Evolutionary conservation across 2,329 filamentous ascomycete species (phyloP).

Genomic region (Beauveria rudraprayagi): DNA sequence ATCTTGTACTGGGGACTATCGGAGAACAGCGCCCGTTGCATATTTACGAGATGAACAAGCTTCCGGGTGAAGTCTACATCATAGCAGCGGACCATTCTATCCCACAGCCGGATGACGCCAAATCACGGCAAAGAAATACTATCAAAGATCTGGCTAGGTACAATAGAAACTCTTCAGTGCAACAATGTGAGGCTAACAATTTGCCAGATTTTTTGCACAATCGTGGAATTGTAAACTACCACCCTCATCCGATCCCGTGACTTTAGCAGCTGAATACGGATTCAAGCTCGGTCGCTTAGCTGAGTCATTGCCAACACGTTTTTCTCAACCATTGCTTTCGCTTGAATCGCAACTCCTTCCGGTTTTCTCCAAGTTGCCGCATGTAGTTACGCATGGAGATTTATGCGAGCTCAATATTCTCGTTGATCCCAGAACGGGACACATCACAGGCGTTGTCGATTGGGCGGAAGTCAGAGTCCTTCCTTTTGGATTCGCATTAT

Average conservation of each 20-base stretch:
- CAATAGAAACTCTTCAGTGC: neutral
- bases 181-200: neutral
- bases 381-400: constrained; percentile 20
- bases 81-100: constrained; percentile 5
- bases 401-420: constrained; percentile 23
- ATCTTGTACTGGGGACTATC: constrained; percentile 12
- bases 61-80: constrained; percentile 13
- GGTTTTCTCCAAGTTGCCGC: constrained; percentile 14
- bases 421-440: constrained; percentile 18
- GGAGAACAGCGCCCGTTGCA: constrained; percentile 9
- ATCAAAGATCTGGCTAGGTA: constrained; percentile 10
- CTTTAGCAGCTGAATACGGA: constrained; percentile 8
- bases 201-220: constrained; percentile 14
- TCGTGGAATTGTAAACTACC: constrained; percentile 12
- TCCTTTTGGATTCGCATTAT: constrained; percentile 24
- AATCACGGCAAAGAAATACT: constrained; percentile 4
- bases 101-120: constrained; percentile 1
- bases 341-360: constrained; percentile 7
- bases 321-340: constrained; percentile 5
- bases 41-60: constrained; percentile 15
- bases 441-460: constrained; percentile 24
- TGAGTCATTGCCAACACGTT: constrained; percentile 10
- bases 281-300: constrained; percentile 8
- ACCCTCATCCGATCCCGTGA: neutral
- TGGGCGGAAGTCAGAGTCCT: constrained; percentile 21